Evolutionary conservation across 1,284 basidiomycete genomes (phyloP), one percentile per base, ranked within the genome.

Genomic region (Pseudozyma pruni): DNA sequence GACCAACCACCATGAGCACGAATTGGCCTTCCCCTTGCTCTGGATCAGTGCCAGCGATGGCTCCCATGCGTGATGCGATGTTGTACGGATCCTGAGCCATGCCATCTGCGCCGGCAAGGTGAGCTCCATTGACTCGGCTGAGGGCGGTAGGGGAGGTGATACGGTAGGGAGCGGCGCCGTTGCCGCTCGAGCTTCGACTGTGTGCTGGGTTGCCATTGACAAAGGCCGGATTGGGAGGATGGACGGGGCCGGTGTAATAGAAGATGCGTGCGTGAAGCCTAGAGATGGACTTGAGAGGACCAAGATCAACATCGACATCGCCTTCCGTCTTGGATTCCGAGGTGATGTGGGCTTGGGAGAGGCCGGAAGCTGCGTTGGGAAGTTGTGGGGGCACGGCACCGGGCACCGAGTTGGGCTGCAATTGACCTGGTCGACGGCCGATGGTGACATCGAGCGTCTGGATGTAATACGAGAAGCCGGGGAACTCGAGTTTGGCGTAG

Each of bases 201-300:
- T 64, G 67, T 2, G 63, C 48, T 2, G 56, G 63, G 10, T 56
- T 56, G 34, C 61, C 69, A 19, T 55, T 53, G 17, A 58, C 55
- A n/a, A 61, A 46, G 17, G 58, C 47, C 14, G 62, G 25, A 39
- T 53, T 62, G 31, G 63, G 58, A 14, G 53, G 46, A 38, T 67
- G 61, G 17, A 74, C 57, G 20, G 68, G 72, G 10, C 72, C 74
- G 4, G 73, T 66, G 37, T 74, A 72, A 62, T 81, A 84, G 83
- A 92, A 93, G 78, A 98, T 94, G 85, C 90, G 90, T 47, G 96
- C 96, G 82, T 99, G 96, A 14, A 96, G 86, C 22, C 96, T 88
- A 11, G 94, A 98, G 52, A 99, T 94, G 62, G 92, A 94, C 87
- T 98, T 98, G 63, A 98, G 87, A 1, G 93, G 90, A 4, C 96